Base-by-base conservation (phyloP, 139 green algal genomes). In the Tetradesmus obliquus region DNA sequence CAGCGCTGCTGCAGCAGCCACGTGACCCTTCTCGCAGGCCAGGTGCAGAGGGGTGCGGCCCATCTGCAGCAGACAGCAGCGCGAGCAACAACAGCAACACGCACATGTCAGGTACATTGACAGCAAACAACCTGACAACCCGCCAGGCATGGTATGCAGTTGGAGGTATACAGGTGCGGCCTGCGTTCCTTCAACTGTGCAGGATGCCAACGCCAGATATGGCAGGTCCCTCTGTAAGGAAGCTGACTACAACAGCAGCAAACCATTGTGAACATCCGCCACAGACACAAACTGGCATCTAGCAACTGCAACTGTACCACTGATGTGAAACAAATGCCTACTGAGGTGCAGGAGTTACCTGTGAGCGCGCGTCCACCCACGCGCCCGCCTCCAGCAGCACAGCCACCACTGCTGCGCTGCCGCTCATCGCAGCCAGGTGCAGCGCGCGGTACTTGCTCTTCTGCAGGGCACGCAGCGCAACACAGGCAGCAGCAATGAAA, bases 341-440 rank as follows among this genome's bases (percentile, higher is more conserved):
- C 66, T 76, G 17, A 7, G 17, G 2, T 24, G 17, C 51, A 69
- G 5, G 45, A 24, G 8, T 66, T 32, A 91, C 88, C 54, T 91
- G 22, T n/a, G 88, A 53, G 32, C 76, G 76, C 17, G 57, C 79
- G 80, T 91, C 79, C 45, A 87, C 76, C 17, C 55, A 54, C 20
- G 88, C 88, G 10, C 88, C 88, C 19, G 7, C 60, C 55, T 74
- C 8, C 10, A 91, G 55, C 9, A 91, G 88, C 32, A 80, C 88
- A 8, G 69, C 20, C 76, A 91, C 79, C 13, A 79, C 55, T 57
- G 60, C 12, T 53, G 57, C 55, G 15, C 57, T 86, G 88, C 79
- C 79, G 12, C 55, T 86, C 88, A 91, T 79, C 5, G 88, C 88
- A 66, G 88, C 88, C 17, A 91, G 88, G 76, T 91, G 88, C 76